phyloP scores from a whole-genome alignment of 2,329 filamentous ascomycete species.

The Dothistroma pini region DNA sequence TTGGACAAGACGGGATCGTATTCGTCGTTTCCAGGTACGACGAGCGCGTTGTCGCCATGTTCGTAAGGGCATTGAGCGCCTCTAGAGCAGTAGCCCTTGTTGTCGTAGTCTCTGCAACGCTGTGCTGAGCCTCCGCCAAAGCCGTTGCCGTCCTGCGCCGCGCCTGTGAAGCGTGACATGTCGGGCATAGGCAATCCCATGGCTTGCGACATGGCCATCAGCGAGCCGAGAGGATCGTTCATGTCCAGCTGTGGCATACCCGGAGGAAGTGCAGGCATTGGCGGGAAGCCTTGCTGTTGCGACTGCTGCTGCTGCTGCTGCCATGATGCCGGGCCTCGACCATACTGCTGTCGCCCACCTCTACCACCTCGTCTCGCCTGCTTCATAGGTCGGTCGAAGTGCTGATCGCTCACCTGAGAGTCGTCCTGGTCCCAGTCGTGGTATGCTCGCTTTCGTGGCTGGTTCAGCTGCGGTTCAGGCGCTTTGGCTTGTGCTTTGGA shows the following conservation, averaged over 20 bases:
- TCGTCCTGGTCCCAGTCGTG: conserved; percentile 52
- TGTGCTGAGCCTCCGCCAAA: conserved; percentile 32
- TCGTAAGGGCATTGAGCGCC: conserved; percentile 66
- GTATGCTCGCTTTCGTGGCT: conserved; percentile 54
- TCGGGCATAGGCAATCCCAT: conserved; percentile 44
- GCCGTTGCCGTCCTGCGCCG: conserved; percentile 7
- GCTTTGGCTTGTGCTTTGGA: conserved; percentile 18
- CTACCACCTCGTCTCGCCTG: conserved; percentile 56
- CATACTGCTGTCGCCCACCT: conserved; percentile 20
- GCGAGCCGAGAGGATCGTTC: conserved; percentile 58
- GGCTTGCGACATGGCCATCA: conserved; percentile 61
- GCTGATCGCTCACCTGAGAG: conserved; percentile 33
- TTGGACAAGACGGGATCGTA: conserved; percentile 54
- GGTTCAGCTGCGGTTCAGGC: conserved; percentile 26
- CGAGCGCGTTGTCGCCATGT: conserved; percentile 56
- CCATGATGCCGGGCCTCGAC: not conserved
- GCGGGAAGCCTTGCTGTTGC: conserved; percentile 18
- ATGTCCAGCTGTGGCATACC: conserved; percentile 55
- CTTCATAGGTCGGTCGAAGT: conserved; percentile 51
- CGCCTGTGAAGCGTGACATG: conserved; percentile 36
- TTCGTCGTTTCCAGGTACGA: conserved; percentile 41
- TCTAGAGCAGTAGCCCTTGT: conserved; percentile 66
- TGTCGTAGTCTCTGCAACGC: conserved; percentile 68
- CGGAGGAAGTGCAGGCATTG: conserved; percentile 40
- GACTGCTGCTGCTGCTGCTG: conserved; percentile 19